Percentiles rank a stretch among this genome's conserved stretches.
These are phyloP conservation scores for Cercis canadensis DNA, from an alignment of 306 rosid species.

Conservation along the genomic window DNA sequence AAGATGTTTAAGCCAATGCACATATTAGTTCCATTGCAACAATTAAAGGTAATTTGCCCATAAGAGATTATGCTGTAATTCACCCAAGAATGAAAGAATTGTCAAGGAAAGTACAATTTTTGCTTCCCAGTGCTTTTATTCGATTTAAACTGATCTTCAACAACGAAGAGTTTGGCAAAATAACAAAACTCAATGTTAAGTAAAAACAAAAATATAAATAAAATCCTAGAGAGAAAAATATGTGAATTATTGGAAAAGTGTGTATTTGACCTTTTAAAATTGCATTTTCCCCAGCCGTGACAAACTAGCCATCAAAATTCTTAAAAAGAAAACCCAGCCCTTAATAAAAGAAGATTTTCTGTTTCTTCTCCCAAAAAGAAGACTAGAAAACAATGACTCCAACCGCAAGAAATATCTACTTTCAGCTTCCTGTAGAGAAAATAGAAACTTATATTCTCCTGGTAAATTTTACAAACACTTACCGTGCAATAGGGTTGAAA, in stretches of 20 bases:
- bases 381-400: neutral
- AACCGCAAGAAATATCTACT: constrained; percentile 11
- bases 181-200: neutral
- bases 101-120: neutral
- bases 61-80: neutral
- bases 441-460: constrained; percentile 18
- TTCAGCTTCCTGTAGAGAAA: constrained; percentile 27
- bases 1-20: neutral
- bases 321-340: neutral
- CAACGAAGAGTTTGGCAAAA: neutral
- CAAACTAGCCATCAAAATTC: neutral
- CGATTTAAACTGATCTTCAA: neutral
- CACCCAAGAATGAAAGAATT: constrained; percentile 5
- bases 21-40: neutral
- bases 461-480: constrained; percentile 50
- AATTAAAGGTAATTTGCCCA: neutral
- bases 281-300: neutral
- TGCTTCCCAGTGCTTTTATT: neutral
- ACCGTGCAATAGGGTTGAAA: constrained; percentile 58
- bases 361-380: neutral
- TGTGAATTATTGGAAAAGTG: neutral
- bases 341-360: neutral
- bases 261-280: neutral
- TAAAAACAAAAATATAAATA: neutral
- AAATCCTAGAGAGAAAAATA: neutral